Evolutionary conservation across 768 basidiomycete genomes (phyloP).

Genomic region (Mycena galopus): DNA sequence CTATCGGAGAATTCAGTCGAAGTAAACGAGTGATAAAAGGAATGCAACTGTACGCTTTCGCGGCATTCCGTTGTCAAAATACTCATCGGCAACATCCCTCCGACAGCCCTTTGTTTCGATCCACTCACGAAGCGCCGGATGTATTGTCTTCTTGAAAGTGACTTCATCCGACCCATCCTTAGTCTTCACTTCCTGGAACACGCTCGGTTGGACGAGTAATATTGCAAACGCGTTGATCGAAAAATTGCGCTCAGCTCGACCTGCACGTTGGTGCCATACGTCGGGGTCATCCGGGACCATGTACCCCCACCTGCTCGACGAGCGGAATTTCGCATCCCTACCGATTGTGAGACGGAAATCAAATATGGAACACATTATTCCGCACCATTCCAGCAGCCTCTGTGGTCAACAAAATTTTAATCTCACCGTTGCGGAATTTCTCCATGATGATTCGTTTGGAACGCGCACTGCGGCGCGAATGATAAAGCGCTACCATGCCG

Average conservation of each 20-base stretch:
- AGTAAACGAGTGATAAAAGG: background rate
- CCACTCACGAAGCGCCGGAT: background rate
- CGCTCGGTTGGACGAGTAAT: background rate
- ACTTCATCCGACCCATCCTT: background rate
- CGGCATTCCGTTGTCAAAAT: conserved; percentile 40
- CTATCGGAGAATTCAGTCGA: background rate
- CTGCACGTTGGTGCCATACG: background rate
- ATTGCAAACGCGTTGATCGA: background rate
- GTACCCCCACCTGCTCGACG: background rate
- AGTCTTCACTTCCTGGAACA: background rate
- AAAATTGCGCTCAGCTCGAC: background rate
- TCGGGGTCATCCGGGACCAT: background rate
- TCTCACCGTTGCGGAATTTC: background rate
- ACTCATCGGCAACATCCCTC: conserved; percentile 39
- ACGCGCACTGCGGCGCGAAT: background rate
- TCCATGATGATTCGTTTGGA: background rate
- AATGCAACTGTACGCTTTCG: background rate
- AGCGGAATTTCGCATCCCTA: background rate
- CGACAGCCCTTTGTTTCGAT: conserved; percentile 41
- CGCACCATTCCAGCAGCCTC: background rate
- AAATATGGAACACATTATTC: background rate
- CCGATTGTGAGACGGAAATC: background rate
- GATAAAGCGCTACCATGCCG: background rate
- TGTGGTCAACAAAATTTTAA: background rate
- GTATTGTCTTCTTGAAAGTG: background rate